Evolutionary conservation across 2,329 filamentous ascomycete genomes (phyloP), one percentile per base, ranked within the genome.

Genomic region (Penicillium sp.): DNA sequence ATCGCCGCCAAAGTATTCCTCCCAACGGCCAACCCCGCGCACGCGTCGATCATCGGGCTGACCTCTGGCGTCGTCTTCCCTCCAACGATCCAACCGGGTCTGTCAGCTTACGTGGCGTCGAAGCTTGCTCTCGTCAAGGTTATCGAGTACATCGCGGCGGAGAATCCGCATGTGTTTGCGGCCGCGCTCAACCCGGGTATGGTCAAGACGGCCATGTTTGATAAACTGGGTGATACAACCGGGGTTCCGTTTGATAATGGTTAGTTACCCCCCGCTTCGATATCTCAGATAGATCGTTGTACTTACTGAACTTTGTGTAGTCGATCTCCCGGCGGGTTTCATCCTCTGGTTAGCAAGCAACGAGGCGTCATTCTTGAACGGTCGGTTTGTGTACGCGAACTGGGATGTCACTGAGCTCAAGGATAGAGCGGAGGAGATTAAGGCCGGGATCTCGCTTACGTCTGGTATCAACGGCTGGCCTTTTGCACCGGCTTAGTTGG

Each of bases 151-250:
- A 66, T 83, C 21, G 74, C 72, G 1, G 64, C 69, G 4, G 81
- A 82, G 56, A 78, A 82, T 61, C 77, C 76, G 0, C 65, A 67
- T 4, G 50, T 82, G 9, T 70, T 73, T 9, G 75, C 82, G 0
- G 70, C 78, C 13, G 77, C 80, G 31, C 67, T 83, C 17, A 81
- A 84, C 29, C 82, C 82, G 0, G 82, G 81, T 15, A 66, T 76
- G 44, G 53, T 75, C 11, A 64, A 69, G 13, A 75, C 71, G 3
- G 67, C 58, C 13, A 68, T 70, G 47, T 65, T 69, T 35, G 50
- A 49, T 31, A 61, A 60, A 35, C 66, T 66, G 1, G 67, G 66
- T 15, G 60, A 66, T 56, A 48, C 62, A 4, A 63, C 62, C 1
- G 63, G 9, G 5, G 23, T 31, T 30, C 48, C 48, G 7, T 11